phyloP scores from a whole-genome alignment of 139 green algal genomes.

The Zygnema cylindricum region DNA sequence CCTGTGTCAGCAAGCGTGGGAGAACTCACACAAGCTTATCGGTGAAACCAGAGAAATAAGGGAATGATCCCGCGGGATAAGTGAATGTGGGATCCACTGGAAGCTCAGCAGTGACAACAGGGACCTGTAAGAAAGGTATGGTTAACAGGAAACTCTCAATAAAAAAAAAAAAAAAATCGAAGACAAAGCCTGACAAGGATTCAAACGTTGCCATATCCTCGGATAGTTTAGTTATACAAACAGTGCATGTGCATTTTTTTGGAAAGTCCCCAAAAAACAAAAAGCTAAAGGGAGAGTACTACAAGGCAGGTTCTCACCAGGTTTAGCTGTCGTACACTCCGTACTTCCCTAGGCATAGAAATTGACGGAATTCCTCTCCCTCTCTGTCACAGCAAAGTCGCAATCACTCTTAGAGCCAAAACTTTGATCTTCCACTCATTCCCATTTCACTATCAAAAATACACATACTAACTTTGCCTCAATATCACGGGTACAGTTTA shows the following conservation, averaged over 20 bases:
- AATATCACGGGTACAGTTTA: conserved; percentile 2
- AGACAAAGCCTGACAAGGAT: too few relatives aligned
- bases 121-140: too few relatives aligned
- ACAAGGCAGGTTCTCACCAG: background rate
- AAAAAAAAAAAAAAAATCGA: too few relatives aligned
- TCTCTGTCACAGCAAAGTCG: too few relatives aligned
- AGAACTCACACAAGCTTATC: background rate
- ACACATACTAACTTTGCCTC: background rate
- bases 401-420: too few relatives aligned
- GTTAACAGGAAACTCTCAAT: too few relatives aligned
- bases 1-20: background rate
- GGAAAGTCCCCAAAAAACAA: conserved; percentile 1
- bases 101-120: conserved; percentile 55
- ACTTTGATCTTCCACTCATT: background rate
- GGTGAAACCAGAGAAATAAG: background rate
- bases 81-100: conserved; percentile 42
- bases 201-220: too few relatives aligned
- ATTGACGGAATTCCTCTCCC: background rate
- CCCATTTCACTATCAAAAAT: background rate
- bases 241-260: too few relatives aligned
- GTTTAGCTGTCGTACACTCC: background rate
- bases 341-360: conserved; percentile 17
- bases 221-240: too few relatives aligned
- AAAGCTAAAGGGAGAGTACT: background rate
- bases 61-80: conserved; percentile 27